phyloP scores from a whole-genome alignment of 1,139 yeast species.

The Sugiyamaella grinbergsii region DNA sequence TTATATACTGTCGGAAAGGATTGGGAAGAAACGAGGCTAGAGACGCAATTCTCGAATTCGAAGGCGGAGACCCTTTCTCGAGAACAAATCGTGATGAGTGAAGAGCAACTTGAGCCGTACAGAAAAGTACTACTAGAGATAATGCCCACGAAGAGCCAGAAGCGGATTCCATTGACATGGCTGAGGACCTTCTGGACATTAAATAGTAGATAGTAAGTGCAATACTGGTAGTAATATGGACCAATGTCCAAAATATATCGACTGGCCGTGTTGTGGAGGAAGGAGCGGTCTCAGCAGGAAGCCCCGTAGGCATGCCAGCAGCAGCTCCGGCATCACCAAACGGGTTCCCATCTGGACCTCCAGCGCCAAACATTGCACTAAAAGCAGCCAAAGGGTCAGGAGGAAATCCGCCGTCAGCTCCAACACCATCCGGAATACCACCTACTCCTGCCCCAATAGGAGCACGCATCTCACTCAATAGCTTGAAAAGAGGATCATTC shows the following conservation, averaged over 20 bases:
- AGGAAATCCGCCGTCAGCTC: background rate
- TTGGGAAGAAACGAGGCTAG: constrained; percentile 39
- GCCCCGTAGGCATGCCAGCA: background rate
- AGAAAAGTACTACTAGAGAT: constrained; percentile 37
- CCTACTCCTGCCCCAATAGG: constrained; percentile 20
- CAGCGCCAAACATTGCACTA: constrained; percentile 20
- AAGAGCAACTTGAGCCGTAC: constrained; percentile 39
- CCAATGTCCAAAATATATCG: constrained; percentile 33
- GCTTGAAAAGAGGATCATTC: constrained; percentile 33
- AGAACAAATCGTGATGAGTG: constrained; percentile 39
- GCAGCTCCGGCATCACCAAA: constrained; percentile 4
- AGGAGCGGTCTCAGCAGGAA: background rate
- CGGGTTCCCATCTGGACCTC: constrained; percentile 4
- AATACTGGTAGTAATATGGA: constrained; percentile 34
- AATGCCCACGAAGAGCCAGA: constrained; percentile 3
- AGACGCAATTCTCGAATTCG: constrained; percentile 33
- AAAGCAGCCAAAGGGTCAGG: constrained; percentile 22
- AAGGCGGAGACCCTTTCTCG: constrained; percentile 38
- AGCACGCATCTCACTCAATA: constrained; percentile 31
- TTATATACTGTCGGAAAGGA: constrained; percentile 35
- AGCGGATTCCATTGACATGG: constrained; percentile 2
- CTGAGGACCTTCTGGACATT: background rate
- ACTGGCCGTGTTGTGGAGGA: background rate
- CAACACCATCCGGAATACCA: constrained; percentile 4
- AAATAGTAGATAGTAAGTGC: constrained; percentile 25